Base-by-base conservation (phyloP, 2,329 filamentous ascomycete species). In the Parastagonospora avenae region DNA sequence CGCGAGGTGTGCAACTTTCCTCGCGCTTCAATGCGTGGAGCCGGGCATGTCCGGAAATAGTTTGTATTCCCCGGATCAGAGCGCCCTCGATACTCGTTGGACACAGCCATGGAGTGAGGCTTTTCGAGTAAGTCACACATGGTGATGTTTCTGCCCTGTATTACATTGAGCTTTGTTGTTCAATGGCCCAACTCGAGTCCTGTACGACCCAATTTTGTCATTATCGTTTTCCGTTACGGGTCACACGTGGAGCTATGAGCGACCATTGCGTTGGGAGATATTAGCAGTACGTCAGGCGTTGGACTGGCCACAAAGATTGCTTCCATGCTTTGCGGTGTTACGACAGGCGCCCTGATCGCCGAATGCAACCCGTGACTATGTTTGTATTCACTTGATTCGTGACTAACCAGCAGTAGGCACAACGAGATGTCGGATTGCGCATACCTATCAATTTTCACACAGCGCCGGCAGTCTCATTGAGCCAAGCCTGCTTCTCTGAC, bases 371-470 rank as follows among this genome's bases (percentile, higher is more conserved):
- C 30, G 16, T 14, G 41, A 9, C 16, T 24, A 30, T 14, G 15
- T 31, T 27, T 14, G 30, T 42, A 9, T n/a, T 9, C 33, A 14
- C 33, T 10, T 10, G 8, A 27, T 9, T 43, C 14, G 30, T 28
- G 19, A 19, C 60, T 66, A 42, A 66, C 54, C 8, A 19, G 9
- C 27, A 28, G 32, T 60, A 85, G 85, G 83, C 84, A 38, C 82
- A 87, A 68, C 76, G 86, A 68, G 86, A 89, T 75, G 74, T 86
- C 35, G 78, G 80, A 16, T 72, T 82, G 9, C 76, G 78, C 48
- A 76, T 88, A 6, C 86, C 86, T 2, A 80, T 89, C 61, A 86
- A 88, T 62, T 87, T 78, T 66, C 79, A 85, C 33, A 84, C 82
- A 3, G 71, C 75, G 12, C 82, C 85, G 8, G 82, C 80, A 1